These are phyloP conservation scores for Bothriochloa decipiens DNA, from an alignment of 176 grass and related monocot genomes.

Conservation along the genomic window DNA sequence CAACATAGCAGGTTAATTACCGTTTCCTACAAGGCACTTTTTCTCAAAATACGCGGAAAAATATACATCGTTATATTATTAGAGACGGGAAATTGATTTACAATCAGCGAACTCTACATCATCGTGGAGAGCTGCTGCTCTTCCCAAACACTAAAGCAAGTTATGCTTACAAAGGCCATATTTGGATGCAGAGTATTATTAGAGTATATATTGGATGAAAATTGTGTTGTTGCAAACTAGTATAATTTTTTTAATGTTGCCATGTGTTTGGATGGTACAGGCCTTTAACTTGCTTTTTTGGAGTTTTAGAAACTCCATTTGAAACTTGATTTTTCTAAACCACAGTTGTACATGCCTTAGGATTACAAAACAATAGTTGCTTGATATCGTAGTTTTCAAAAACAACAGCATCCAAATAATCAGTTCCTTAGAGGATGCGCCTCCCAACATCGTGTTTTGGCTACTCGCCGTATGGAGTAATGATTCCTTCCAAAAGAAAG, in stretches of 20 bases:
- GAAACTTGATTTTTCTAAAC: background rate
- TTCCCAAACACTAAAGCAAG: background rate
- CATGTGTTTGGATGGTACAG: background rate
- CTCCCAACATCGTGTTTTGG: background rate
- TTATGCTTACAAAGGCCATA: background rate
- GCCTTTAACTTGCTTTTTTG: background rate
- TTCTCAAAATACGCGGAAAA: background rate
- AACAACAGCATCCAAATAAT: background rate
- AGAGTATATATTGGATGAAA: background rate
- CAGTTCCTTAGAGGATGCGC: background rate
- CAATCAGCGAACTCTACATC: background rate
- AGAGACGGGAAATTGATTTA: background rate
- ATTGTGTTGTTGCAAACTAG: background rate
- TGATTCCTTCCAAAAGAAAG: background rate
- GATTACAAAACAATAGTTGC: background rate
- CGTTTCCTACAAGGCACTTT: conserved; percentile 1
- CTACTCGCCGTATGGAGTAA: background rate
- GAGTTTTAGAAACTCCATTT: background rate
- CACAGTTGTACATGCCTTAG: background rate
- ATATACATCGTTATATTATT: background rate
- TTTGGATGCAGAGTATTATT: background rate
- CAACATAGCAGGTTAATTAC: background rate
- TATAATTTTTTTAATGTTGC: background rate
- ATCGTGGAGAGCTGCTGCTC: background rate
- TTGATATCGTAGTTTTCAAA: background rate